Conservation (phyloP, 1,284 basidiomycete genomes). For the Leucoagaricus sp. region DNA sequence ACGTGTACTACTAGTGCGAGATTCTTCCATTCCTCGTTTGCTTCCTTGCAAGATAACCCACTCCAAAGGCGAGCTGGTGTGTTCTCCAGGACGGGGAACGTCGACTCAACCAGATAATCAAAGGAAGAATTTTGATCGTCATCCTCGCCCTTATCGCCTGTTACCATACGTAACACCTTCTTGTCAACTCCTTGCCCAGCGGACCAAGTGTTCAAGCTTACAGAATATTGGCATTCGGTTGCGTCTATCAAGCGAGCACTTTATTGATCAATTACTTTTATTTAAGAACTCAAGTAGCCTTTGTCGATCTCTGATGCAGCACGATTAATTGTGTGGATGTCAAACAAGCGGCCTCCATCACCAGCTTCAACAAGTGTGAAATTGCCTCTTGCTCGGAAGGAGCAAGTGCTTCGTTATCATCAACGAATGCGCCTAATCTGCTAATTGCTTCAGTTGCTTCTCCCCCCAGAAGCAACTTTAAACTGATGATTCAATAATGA, state of each 20-base stretch:
- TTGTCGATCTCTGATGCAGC: too few relatives aligned
- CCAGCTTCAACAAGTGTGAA: too few relatives aligned
- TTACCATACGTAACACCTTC: neutral
- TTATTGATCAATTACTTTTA: too few relatives aligned
- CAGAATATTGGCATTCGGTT: too few relatives aligned
- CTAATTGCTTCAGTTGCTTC: neutral
- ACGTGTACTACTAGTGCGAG: neutral
- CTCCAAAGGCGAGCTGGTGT: neutral
- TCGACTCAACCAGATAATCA: conserved; percentile 1
- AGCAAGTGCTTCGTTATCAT: neutral
- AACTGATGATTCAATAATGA: neutral
- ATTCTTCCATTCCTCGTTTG: neutral
- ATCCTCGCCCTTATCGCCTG: neutral
- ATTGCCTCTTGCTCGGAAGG: neutral
- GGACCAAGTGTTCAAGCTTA: too few relatives aligned
- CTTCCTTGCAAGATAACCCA: neutral
- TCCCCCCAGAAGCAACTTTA: neutral
- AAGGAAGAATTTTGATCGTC: neutral
- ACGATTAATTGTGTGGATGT: too few relatives aligned
- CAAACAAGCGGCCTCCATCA: too few relatives aligned
- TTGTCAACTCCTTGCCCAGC: neutral
- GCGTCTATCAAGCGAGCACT: too few relatives aligned
- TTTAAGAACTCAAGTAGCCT: too few relatives aligned
- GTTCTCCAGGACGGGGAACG: neutral
- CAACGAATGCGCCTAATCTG: neutral